phyloP scores from a whole-genome alignment of 345 rosid genomes.

The Firmiana major region DNA sequence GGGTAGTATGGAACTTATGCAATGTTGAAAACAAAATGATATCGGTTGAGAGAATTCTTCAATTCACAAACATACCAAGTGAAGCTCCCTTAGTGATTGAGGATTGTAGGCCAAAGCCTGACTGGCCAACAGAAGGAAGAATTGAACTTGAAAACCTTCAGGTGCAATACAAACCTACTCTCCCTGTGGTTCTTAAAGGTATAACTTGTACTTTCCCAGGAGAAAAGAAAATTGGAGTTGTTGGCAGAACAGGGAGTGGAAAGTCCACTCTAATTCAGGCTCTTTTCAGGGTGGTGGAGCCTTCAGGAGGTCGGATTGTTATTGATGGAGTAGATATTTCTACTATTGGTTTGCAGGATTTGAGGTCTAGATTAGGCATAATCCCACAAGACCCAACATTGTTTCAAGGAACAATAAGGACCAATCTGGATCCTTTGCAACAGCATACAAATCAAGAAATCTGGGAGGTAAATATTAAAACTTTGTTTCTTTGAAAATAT shows the following conservation, averaged over 20 bases:
- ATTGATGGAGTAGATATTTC: conserved; percentile 77
- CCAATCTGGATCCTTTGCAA: conserved; percentile 72
- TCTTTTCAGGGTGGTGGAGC: conserved; percentile 76
- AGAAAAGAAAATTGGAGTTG: conserved; percentile 71
- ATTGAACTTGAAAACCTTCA: conserved; percentile 49
- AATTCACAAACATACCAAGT: conserved; percentile 47
- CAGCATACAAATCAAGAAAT: conserved; percentile 76
- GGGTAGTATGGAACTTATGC: conserved; percentile 78
- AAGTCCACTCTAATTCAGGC: conserved; percentile 88
- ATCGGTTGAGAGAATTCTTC: conserved; percentile 69
- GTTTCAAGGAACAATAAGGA: conserved; percentile 83
- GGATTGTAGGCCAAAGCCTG: conserved; percentile 31
- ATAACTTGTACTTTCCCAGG: conserved; percentile 64
- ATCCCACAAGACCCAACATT: conserved; percentile 87
- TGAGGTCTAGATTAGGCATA: conserved; percentile 73
- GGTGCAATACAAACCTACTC: conserved; percentile 47
- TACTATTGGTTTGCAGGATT: conserved; percentile 66
- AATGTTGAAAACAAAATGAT: conserved; percentile 81
- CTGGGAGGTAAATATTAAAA: conserved; percentile 48
- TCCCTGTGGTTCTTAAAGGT: conserved; percentile 61
- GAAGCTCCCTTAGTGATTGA: conserved; percentile 55
- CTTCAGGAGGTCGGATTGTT: conserved; percentile 63
- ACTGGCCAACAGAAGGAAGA: conserved; percentile 55
- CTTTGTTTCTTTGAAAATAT: not conserved
- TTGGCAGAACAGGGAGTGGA: conserved; percentile 93